phyloP scores from a whole-genome alignment of 2,329 filamentous ascomycete species.

The Cyphellophora attinorum region DNA sequence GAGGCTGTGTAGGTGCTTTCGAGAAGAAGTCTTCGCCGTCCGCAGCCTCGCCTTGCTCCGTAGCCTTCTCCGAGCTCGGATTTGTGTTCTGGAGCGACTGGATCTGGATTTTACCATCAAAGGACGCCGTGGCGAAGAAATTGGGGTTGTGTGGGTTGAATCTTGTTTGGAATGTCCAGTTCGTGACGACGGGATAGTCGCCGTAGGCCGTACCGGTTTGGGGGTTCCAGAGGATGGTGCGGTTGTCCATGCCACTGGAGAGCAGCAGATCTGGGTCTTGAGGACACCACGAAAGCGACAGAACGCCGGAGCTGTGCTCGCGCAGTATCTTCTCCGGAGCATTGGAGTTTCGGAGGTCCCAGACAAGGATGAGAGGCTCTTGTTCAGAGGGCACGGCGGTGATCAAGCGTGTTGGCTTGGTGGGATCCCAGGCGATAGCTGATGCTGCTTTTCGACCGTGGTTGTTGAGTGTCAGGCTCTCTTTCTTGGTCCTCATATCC shows the following conservation, averaged over 20 bases:
- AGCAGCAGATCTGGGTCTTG: conserved; percentile 83
- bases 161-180: conserved; percentile 94
- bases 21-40: conserved; percentile 96
- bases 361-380: conserved; percentile 78
- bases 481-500: conserved; percentile 97
- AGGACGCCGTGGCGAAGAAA: conserved; percentile 87
- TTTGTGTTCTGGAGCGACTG: conserved; percentile 94
- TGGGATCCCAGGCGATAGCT: conserved; percentile 93
- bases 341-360: conserved; percentile 94
- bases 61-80: conserved; percentile 49
- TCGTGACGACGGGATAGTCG: conserved; percentile 95
- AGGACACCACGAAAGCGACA: conserved; percentile 90
- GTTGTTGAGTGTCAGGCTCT: conserved; percentile 88
- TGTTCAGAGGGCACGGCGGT: conserved; percentile 87
- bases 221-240: conserved; percentile 92
- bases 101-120: conserved; percentile 90
- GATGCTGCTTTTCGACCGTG: conserved; percentile 84
- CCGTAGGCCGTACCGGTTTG: conserved; percentile 79
- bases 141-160: conserved; percentile 92
- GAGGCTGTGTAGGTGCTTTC: conserved; percentile 82
- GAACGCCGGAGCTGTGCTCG: conserved; percentile 87
- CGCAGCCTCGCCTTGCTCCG: conserved; percentile 55
- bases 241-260: conserved; percentile 93
- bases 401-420: conserved; percentile 77
- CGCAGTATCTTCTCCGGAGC: conserved; percentile 76